Evolutionary conservation across 371 early-diverging fungal genomes (phyloP).

Genomic region (Capniomyces stellatus): DNA sequence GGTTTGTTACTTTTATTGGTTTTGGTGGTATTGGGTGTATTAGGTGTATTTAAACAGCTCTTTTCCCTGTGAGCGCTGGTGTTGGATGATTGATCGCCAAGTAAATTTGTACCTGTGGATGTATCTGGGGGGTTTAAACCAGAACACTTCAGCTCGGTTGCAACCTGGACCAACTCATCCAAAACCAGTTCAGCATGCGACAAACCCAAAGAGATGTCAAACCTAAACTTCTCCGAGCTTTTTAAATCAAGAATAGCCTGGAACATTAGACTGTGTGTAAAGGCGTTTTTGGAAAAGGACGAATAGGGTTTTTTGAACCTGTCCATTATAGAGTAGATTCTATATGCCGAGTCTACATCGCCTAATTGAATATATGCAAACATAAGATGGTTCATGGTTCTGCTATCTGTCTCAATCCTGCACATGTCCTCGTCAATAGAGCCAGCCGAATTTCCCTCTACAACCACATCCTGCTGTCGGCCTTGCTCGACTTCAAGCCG

Average conservation of each 20-base stretch:
- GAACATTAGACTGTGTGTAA: slow-evolving; percentile 1
- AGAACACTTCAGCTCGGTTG: not conserved
- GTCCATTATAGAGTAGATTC: not conserved
- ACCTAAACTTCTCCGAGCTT: not conserved
- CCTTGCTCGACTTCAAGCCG: not conserved
- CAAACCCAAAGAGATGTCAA: not conserved
- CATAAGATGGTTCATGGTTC: not conserved
- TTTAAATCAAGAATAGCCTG: not conserved
- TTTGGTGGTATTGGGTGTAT: no score
- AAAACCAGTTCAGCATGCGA: not conserved
- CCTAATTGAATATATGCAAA: not conserved
- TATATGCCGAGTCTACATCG: not conserved
- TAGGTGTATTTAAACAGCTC: no score
- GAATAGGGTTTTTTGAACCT: not conserved
- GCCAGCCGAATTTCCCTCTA: not conserved
- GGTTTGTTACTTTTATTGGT: no score
- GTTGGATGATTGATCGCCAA: not conserved
- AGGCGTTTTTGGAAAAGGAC: not conserved
- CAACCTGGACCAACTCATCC: not conserved
- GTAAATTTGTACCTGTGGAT: not conserved
- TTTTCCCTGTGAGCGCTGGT: no score
- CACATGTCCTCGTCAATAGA: not conserved
- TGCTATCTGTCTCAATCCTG: not conserved
- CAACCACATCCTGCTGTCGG: not conserved
- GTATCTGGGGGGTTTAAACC: not conserved